Evolutionary conservation across 805 yeast genomes (phyloP).

Genomic region (Teunomyces atbi): DNA sequence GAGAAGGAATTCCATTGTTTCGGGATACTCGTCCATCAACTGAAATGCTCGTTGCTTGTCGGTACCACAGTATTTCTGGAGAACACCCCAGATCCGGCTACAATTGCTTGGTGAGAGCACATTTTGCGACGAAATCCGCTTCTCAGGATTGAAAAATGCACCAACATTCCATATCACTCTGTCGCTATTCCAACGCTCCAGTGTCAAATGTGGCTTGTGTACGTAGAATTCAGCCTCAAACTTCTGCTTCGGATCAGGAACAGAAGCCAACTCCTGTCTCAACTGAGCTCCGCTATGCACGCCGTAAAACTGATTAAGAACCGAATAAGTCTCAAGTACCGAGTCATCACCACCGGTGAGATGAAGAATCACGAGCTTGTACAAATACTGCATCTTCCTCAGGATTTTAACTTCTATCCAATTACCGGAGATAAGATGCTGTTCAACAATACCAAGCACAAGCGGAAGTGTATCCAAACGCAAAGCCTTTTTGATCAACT

Average conservation of each 20-base stretch:
- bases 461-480: slow-evolving; percentile 7
- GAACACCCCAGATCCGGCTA: slow-evolving; percentile 14
- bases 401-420: slow-evolving; percentile 24
- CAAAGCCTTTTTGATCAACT: slow-evolving; percentile 11
- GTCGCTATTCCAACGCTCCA: slow-evolving; percentile 4
- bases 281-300: slow-evolving; percentile 14
- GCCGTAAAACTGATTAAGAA: slow-evolving; percentile 28
- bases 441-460: slow-evolving; percentile 26
- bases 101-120: slow-evolving; percentile 20
- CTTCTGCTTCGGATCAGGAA: slow-evolving; percentile 12
- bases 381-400: slow-evolving; percentile 24
- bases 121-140: slow-evolving; percentile 20
- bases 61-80: slow-evolving; percentile 17
- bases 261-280: slow-evolving; percentile 9
- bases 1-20: slow-evolving; percentile 29
- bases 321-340: slow-evolving; percentile 14
- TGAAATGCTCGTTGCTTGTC: slow-evolving; percentile 21
- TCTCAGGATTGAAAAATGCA: slow-evolving; percentile 32
- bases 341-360: slow-evolving; percentile 12
- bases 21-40: slow-evolving; percentile 34
- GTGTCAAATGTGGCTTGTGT: slow-evolving; percentile 3
- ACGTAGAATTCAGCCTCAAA: slow-evolving; percentile 12
- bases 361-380: slow-evolving; percentile 25
- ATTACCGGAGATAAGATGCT: slow-evolving; percentile 29
- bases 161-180: slow-evolving; percentile 5